Percentiles rank a stretch among this genome's conserved stretches.
Conservation (phyloP, 345 rosid species). For the Brassica rapa region DNA sequence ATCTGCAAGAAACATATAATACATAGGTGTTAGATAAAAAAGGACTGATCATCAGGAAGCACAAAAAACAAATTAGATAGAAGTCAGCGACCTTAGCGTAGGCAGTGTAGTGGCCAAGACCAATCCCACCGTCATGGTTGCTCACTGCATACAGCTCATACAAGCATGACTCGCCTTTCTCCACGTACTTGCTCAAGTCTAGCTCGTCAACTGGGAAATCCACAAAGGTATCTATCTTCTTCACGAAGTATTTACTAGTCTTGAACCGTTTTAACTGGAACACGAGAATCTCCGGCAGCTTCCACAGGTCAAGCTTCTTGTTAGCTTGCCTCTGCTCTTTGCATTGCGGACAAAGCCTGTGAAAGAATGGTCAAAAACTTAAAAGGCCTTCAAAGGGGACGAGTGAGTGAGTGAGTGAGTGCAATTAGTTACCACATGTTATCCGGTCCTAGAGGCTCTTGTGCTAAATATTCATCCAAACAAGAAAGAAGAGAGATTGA, state of each 20-base stretch:
- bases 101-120: conserved; percentile 98
- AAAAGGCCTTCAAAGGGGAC: not conserved
- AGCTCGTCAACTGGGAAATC: conserved; percentile 84
- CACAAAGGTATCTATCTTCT: conserved; percentile 87
- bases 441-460: conserved; percentile 93
- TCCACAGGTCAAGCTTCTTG: conserved; percentile 96
- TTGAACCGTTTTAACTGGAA: conserved; percentile 92
- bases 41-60: not conserved
- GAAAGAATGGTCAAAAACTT: conserved; percentile 16
- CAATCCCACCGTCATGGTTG: conserved; percentile 92
- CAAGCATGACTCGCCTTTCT: conserved; percentile 55
- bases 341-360: conserved; percentile 92
- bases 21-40: too few relatives aligned
- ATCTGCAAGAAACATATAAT: conserved; percentile 47
- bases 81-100: conserved; percentile 63
- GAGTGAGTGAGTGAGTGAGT: conserved; percentile 12
- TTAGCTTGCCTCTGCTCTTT: conserved; percentile 93
- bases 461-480: conserved; percentile 89
- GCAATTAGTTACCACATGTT: conserved; percentile 78
- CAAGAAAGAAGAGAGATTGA: conserved; percentile 79
- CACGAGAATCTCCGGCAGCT: conserved; percentile 85
- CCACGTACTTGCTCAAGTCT: conserved; percentile 78
- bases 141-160: conserved; percentile 92
- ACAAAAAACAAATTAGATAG: not conserved
- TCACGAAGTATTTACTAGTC: conserved; percentile 80